Conservation (phyloP, 371 early-diverging fungal species). For the Paraphysoderma sedebokerense region DNA sequence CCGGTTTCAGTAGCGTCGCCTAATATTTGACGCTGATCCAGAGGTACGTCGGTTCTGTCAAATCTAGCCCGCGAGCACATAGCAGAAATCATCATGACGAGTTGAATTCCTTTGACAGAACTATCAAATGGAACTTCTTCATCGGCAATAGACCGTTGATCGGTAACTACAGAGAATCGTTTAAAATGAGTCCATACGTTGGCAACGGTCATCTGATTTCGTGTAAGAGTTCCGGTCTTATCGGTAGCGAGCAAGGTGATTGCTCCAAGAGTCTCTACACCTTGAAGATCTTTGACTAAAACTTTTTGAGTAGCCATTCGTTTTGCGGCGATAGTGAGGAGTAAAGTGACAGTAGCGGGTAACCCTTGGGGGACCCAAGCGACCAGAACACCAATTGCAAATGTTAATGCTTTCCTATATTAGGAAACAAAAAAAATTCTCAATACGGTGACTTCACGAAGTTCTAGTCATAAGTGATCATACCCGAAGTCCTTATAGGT, state of each 20-base stretch:
- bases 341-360: conserved; percentile 74
- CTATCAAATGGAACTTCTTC: not conserved
- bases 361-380: conserved; percentile 84
- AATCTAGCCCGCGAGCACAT: conserved; percentile 73
- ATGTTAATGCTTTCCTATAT: conserved; percentile 51
- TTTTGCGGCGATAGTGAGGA: conserved; percentile 84
- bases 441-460: no score
- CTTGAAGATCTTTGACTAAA: conserved; percentile 83
- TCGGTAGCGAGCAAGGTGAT: conserved; percentile 88
- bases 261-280: conserved; percentile 88
- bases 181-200: conserved; percentile 62
- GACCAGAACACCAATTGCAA: conserved; percentile 76
- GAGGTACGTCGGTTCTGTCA: conserved; percentile 67
- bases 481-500: conserved; percentile 23
- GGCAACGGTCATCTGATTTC: conserved; percentile 88
- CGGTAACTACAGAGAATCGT: conserved; percentile 13
- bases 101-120: conserved; percentile 15
- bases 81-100: conserved; percentile 47
- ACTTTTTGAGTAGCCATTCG: conserved; percentile 77
- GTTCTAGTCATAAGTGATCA: no score
- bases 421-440: conserved; percentile 6
- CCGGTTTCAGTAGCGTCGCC: conserved; percentile 92
- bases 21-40: conserved; percentile 47
- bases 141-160: not conserved
- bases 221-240: conserved; percentile 89